Evolutionary conservation across 352 stramenopile species (phyloP).

Genomic region (Globisporangium emineosum): DNA sequence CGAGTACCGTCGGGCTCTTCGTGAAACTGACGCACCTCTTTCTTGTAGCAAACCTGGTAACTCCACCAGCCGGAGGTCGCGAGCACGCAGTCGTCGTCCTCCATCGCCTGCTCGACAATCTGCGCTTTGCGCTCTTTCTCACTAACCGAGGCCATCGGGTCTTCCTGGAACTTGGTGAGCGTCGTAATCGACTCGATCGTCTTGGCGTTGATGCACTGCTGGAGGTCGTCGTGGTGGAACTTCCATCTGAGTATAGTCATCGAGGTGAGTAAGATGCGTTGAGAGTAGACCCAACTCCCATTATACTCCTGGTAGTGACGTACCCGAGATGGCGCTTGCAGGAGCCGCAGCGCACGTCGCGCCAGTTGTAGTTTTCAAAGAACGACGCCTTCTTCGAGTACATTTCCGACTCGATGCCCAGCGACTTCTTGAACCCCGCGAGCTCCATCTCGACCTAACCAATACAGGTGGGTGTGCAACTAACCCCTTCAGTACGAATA

Average conservation of each 20-base stretch:
- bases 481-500: not conserved
- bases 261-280: not conserved
- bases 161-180: slow-evolving; percentile 34
- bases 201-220: slow-evolving; percentile 65
- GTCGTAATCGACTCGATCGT: slow-evolving; percentile 49
- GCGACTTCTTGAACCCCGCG: slow-evolving; percentile 58
- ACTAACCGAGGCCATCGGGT: slow-evolving; percentile 27
- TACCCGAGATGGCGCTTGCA: slow-evolving; percentile 81
- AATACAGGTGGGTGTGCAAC: too few species aligned
- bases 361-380: slow-evolving; percentile 83
- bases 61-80: slow-evolving; percentile 74
- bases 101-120: slow-evolving; percentile 49
- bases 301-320: not conserved
- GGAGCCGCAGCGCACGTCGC: slow-evolving; percentile 62
- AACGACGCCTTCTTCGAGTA: slow-evolving; percentile 77
- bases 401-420: slow-evolving; percentile 51
- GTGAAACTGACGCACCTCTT: slow-evolving; percentile 82
- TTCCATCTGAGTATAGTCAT: slow-evolving; percentile 42
- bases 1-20: slow-evolving; percentile 68
- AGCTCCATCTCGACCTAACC: slow-evolving; percentile 77
- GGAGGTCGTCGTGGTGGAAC: slow-evolving; percentile 78
- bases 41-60: slow-evolving; percentile 81
- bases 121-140: slow-evolving; percentile 35
- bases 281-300: not conserved
- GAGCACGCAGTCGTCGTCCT: slow-evolving; percentile 51